A percentile compares a stretch with the other conserved stretches of the same genome.
Evolutionary conservation across 345 rosid species (phyloP).

Genomic region (Populus simonii): DNA sequence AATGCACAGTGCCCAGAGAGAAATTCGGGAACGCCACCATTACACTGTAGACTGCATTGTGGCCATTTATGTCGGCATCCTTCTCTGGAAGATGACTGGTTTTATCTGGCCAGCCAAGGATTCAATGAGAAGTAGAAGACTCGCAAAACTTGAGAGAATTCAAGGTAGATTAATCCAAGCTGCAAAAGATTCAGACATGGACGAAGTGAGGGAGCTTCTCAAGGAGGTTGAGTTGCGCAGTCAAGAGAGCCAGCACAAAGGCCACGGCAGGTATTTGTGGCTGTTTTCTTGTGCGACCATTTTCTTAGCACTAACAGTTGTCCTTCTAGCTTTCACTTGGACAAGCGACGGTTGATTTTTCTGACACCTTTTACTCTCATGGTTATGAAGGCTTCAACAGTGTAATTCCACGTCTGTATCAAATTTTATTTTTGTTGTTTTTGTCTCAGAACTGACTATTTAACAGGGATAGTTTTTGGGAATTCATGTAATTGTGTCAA

Average conservation of each 20-base stretch:
- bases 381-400: neutral
- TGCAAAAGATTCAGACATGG: constrained; percentile 87
- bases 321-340: constrained; percentile 66
- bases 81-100: constrained; percentile 92
- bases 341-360: constrained; percentile 71
- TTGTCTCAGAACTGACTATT: neutral
- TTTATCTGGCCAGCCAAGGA: constrained; percentile 63
- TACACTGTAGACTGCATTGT: constrained; percentile 82
- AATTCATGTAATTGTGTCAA: neutral
- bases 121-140: constrained; percentile 29
- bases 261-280: constrained; percentile 49
- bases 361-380: neutral
- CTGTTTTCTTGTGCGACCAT: constrained; percentile 58
- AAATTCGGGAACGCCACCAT: constrained; percentile 84
- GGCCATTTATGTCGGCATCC: constrained; percentile 84
- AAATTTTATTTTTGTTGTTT: neutral
- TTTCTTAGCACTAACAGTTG: constrained; percentile 53
- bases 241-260: constrained; percentile 38
- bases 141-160: constrained; percentile 57
- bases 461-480: neutral
- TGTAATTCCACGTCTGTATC: neutral
- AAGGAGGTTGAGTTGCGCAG: constrained; percentile 53
- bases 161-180: constrained; percentile 71
- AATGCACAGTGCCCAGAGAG: constrained; percentile 82
- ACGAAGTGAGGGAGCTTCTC: constrained; percentile 75